Evolutionary conservation across 129 eudicot genomes (phyloP).

Genomic region (Solidago caesia): DNA sequence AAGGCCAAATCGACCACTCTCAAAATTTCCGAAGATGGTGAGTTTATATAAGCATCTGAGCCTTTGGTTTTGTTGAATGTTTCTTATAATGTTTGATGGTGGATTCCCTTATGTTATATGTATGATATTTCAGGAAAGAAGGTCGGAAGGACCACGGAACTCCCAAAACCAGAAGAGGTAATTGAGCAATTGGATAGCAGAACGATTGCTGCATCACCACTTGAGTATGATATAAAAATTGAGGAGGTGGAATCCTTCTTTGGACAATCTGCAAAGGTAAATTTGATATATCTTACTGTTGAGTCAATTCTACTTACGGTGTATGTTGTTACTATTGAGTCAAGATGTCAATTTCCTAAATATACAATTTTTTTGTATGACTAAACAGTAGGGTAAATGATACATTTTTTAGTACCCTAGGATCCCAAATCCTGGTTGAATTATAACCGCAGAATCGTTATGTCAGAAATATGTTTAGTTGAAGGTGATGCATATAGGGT

Average conservation of each 20-base stretch:
- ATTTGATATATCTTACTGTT: background rate
- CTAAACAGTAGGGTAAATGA: background rate
- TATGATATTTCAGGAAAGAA: constrained; percentile 52
- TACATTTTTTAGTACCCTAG: background rate
- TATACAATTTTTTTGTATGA: constrained; percentile 12
- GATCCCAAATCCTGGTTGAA: no score
- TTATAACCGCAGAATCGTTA: background rate
- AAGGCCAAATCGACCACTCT: constrained; percentile 57
- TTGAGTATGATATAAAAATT: constrained; percentile 67
- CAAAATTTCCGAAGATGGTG: constrained; percentile 85
- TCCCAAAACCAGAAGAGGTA: constrained; percentile 69
- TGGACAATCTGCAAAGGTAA: constrained; percentile 66
- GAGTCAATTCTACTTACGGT: no score
- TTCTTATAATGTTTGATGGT: background rate
- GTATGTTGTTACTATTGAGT: no score
- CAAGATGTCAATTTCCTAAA: background rate
- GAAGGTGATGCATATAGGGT: background rate
- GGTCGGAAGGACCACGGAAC: constrained; percentile 73
- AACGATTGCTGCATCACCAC: constrained; percentile 87
- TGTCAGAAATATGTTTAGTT: background rate
- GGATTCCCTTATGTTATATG: background rate
- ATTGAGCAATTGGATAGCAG: constrained; percentile 83
- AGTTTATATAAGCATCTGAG: background rate
- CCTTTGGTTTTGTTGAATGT: background rate
- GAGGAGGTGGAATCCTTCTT: constrained; percentile 90